Conservation (phyloP, 2,329 filamentous ascomycete genomes). For the Myriosclerotinia scirpicola region DNA sequence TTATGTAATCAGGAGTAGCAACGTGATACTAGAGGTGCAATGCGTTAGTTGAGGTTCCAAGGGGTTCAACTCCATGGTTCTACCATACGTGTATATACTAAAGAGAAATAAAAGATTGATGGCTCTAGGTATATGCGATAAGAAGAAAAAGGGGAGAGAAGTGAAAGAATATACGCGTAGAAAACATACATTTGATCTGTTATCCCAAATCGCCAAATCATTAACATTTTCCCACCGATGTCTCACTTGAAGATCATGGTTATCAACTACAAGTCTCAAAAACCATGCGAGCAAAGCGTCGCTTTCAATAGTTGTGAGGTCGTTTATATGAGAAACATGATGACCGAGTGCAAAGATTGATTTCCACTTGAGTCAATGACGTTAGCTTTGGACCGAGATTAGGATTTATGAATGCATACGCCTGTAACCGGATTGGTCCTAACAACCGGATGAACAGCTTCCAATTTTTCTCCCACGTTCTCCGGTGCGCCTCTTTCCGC, state of each 20-base stretch:
- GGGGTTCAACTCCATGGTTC: neutral
- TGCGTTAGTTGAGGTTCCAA: neutral
- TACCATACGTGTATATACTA: neutral
- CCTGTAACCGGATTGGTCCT: slow-evolving; percentile 59
- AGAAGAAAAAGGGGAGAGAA: neutral
- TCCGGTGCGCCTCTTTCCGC: slow-evolving; percentile 49
- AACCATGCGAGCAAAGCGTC: slow-evolving; percentile 54
- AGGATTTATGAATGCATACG: neutral
- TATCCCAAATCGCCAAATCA: slow-evolving; percentile 57
- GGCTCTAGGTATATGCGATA: neutral
- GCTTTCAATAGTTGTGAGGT: slow-evolving; percentile 50
- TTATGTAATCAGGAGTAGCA: slow-evolving; percentile 53
- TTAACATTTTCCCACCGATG: slow-evolving; percentile 42
- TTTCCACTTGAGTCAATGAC: slow-evolving; percentile 46
- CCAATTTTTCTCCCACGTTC: slow-evolving; percentile 50
- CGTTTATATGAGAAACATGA: slow-evolving; percentile 53
- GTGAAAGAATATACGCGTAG: neutral
- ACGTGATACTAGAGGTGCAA: slow-evolving; percentile 46
- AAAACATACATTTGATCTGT: slow-evolving; percentile 46
- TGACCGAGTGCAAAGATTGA: slow-evolving; percentile 53
- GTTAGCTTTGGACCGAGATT: neutral
- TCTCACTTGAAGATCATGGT: slow-evolving; percentile 56
- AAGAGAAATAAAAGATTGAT: neutral
- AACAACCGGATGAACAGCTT: slow-evolving; percentile 54
- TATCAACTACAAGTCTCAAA: slow-evolving; percentile 51